A percentile compares a stretch with the other conserved stretches of the same genome.
Conservation (phyloP, 768 basidiomycete genomes). For the Pleurotus djamor region DNA sequence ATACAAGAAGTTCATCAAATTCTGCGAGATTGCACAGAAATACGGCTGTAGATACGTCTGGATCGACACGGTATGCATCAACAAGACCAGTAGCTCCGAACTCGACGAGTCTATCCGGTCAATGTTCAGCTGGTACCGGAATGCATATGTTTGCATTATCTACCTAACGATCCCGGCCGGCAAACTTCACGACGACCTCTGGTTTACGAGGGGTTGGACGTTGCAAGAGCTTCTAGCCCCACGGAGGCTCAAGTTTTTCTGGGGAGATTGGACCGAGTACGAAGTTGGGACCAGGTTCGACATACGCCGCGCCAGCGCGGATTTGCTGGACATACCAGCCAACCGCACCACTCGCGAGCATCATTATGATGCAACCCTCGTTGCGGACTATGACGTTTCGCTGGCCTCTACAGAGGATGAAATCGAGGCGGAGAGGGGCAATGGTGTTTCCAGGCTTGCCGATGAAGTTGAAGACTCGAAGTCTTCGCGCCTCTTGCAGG, state of each 20-base stretch:
- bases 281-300: not conserved
- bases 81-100: slow-evolving; percentile 22
- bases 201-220: slow-evolving; percentile 24
- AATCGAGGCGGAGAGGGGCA: slow-evolving; percentile 3
- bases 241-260: slow-evolving; percentile 21
- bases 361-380: not conserved
- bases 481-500: not conserved
- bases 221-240: slow-evolving; percentile 21
- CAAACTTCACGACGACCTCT: slow-evolving; percentile 16
- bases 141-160: slow-evolving; percentile 20
- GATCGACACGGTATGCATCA: slow-evolving; percentile 30
- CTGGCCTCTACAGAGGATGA: not conserved
- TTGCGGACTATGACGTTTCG: not conserved
- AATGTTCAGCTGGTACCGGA: slow-evolving; percentile 29
- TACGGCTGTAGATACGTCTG: slow-evolving; percentile 20
- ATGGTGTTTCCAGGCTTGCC: slow-evolving; percentile 5
- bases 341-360: not conserved
- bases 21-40: not conserved
- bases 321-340: not conserved
- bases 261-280: slow-evolving; percentile 15
- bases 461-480: not conserved
- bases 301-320: not conserved
- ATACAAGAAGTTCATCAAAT: not conserved
- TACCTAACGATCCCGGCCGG: slow-evolving; percentile 16
- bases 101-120: slow-evolving; percentile 25